A percentile compares a stretch with the other conserved stretches of the same genome.
These are phyloP conservation scores for Gentiana dahurica DNA, from an alignment of 257 asterid species.

Conservation along the genomic window DNA sequence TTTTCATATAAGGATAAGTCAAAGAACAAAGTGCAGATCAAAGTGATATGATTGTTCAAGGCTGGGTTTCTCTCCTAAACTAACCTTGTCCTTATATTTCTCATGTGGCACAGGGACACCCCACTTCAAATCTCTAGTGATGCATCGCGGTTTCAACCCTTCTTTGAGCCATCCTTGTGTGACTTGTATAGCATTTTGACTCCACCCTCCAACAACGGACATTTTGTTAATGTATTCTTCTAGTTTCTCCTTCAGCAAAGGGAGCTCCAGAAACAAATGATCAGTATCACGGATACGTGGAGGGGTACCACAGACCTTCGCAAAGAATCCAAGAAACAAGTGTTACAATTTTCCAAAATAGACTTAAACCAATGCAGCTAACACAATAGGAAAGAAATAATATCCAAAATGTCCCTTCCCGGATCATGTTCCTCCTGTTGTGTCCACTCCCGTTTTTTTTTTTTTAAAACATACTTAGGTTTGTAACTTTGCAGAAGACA, in stretches of 20 bases:
- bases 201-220: conserved; percentile 91
- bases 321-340: conserved; percentile 2
- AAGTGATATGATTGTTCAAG: background rate
- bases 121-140: conserved; percentile 95
- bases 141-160: conserved; percentile 75
- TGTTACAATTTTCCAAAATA: background rate
- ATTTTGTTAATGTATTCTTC: conserved; percentile 46
- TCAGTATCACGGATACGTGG: conserved; percentile 67
- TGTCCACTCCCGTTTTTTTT: background rate
- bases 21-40: conserved; percentile 1
- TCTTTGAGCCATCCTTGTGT: conserved; percentile 84
- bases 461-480: no score
- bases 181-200: conserved; percentile 83
- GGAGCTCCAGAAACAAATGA: conserved; percentile 91
- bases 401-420: background rate
- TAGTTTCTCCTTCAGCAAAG: conserved; percentile 62
- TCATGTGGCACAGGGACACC: conserved; percentile 97
- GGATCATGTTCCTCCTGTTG: background rate
- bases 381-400: background rate
- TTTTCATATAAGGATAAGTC: background rate
- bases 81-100: conserved; percentile 74
- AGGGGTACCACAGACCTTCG: conserved; percentile 51
- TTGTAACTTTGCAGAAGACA: no score
- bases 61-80: conserved; percentile 1
- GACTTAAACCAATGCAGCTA: background rate